These are phyloP conservation scores for Tranzscheliella williamsii DNA, from an alignment of 1,284 basidiomycete species.

Conservation along the genomic window DNA sequence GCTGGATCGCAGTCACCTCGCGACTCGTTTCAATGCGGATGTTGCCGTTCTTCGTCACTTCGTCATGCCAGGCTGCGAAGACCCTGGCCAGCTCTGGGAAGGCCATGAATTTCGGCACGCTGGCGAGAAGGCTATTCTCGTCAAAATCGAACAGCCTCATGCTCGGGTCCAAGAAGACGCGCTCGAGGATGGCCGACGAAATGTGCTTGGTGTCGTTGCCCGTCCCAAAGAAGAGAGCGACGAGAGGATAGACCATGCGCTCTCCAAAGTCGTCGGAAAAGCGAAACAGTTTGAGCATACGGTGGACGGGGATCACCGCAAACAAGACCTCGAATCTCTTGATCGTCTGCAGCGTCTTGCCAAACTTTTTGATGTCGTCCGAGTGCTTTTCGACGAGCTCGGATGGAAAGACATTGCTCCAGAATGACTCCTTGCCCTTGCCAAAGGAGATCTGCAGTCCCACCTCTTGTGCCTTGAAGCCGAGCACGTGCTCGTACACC, in stretches of 20 bases:
- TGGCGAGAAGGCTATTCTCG: constrained; percentile 60
- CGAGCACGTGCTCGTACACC: constrained; percentile 48
- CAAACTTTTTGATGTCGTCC: constrained; percentile 53
- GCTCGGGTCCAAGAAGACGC: constrained; percentile 68
- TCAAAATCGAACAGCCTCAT: constrained; percentile 63
- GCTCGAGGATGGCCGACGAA: constrained; percentile 67
- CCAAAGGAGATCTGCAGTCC: constrained; percentile 57
- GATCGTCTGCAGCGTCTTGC: constrained; percentile 48
- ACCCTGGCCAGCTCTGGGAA: constrained; percentile 65
- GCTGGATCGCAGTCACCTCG: constrained; percentile 63
- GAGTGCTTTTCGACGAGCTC: constrained; percentile 49
- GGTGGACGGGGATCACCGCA: constrained; percentile 49
- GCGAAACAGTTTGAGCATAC: constrained; percentile 50
- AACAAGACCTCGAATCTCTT: constrained; percentile 53
- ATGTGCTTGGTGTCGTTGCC: constrained; percentile 70
- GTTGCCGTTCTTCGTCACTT: constrained; percentile 63
- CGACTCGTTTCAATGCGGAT: constrained; percentile 64
- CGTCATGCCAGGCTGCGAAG: constrained; percentile 65
- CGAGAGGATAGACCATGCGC: constrained; percentile 68
- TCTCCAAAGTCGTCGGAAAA: constrained; percentile 66
- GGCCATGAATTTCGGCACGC: constrained; percentile 63
- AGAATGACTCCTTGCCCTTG: constrained; percentile 50
- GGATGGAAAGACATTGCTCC: constrained; percentile 54
- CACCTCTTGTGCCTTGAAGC: constrained; percentile 47
- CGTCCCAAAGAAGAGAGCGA: constrained; percentile 69